These are phyloP conservation scores for Moesziomyces aphidis DNA, from an alignment of 1,284 basidiomycete species.

Conservation along the genomic window DNA sequence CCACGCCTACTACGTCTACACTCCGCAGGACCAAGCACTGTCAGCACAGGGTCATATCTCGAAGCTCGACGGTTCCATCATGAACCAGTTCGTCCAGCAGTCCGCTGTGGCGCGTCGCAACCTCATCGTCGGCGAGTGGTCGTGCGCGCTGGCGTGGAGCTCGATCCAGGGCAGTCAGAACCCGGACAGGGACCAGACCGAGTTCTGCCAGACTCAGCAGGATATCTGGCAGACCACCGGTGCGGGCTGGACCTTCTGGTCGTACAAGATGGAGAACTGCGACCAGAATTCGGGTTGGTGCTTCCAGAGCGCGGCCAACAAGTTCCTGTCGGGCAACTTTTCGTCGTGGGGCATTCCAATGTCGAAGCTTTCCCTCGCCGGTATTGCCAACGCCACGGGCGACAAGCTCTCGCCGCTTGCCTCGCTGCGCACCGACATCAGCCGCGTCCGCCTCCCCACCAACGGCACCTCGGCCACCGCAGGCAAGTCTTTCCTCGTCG, in stretches of 20 bases:
- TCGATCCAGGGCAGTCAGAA: slow-evolving; percentile 73
- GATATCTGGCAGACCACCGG: slow-evolving; percentile 74
- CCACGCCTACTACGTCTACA: slow-evolving; percentile 77
- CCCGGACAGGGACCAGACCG: slow-evolving; percentile 70
- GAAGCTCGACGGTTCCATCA: slow-evolving; percentile 56
- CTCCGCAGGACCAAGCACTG: slow-evolving; percentile 49
- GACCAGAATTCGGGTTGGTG: slow-evolving; percentile 66
- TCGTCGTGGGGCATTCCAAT: slow-evolving; percentile 54
- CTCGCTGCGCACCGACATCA: slow-evolving; percentile 27
- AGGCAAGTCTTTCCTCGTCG: slow-evolving; percentile 26
- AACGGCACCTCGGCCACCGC: slow-evolving; percentile 11
- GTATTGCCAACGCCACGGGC: slow-evolving; percentile 9
- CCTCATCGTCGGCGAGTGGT: slow-evolving; percentile 73
- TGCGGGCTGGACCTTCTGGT: slow-evolving; percentile 81
- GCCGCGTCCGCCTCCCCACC: slow-evolving; percentile 22
- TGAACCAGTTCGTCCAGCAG: slow-evolving; percentile 28
- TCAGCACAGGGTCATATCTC: slow-evolving; percentile 59
- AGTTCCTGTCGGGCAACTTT: slow-evolving; percentile 53
- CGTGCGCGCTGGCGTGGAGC: slow-evolving; percentile 73
- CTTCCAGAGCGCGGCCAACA: slow-evolving; percentile 52
- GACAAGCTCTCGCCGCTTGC: slow-evolving; percentile 17
- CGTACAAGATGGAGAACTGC: slow-evolving; percentile 70
- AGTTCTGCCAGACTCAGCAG: slow-evolving; percentile 77
- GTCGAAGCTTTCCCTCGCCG: slow-evolving; percentile 7
- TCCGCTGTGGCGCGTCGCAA: slow-evolving; percentile 70